Evolutionary conservation across 2,329 filamentous ascomycete genomes (phyloP).

Genomic region (Chalaropsis thielavioides): DNA sequence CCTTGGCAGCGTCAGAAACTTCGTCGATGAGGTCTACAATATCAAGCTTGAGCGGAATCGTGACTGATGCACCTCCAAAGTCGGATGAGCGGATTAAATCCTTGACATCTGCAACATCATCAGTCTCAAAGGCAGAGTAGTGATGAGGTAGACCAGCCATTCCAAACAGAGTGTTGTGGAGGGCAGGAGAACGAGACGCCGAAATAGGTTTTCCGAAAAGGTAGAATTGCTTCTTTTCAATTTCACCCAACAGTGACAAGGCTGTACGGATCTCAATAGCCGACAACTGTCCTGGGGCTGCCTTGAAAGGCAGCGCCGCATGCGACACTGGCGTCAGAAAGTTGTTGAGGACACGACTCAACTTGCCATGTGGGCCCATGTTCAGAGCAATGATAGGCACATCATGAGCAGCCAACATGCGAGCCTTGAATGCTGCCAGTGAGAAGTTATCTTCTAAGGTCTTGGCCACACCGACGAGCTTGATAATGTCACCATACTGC

Average conservation of each 20-base stretch:
- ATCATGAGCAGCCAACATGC: slow-evolving; percentile 56
- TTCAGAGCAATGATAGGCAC: slow-evolving; percentile 90
- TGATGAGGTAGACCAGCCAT: slow-evolving; percentile 66
- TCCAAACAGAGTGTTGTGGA: slow-evolving; percentile 77
- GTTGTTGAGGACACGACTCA: slow-evolving; percentile 76
- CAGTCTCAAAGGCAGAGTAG: slow-evolving; percentile 68
- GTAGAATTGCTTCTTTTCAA: slow-evolving; percentile 63
- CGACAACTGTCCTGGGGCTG: slow-evolving; percentile 84
- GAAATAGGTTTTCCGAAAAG: slow-evolving; percentile 78
- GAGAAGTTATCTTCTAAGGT: slow-evolving; percentile 74
- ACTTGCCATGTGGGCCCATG: slow-evolving; percentile 77
- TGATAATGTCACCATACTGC: slow-evolving; percentile 84
- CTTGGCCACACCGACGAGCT: slow-evolving; percentile 72
- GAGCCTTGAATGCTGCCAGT: slow-evolving; percentile 64
- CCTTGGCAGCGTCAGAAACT: slow-evolving; percentile 60
- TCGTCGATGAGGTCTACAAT: slow-evolving; percentile 70
- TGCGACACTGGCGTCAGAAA: slow-evolving; percentile 95
- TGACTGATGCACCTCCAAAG: slow-evolving; percentile 90
- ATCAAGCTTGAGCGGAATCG: slow-evolving; percentile 85
- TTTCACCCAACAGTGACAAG: slow-evolving; percentile 63
- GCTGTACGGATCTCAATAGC: slow-evolving; percentile 74
- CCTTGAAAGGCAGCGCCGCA: slow-evolving; percentile 75
- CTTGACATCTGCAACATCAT: slow-evolving; percentile 43
- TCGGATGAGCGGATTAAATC: slow-evolving; percentile 51
- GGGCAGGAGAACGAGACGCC: slow-evolving; percentile 67